Conservation (phyloP, 495 filamentous ascomycete genomes). For the Hamigera avellanea region DNA sequence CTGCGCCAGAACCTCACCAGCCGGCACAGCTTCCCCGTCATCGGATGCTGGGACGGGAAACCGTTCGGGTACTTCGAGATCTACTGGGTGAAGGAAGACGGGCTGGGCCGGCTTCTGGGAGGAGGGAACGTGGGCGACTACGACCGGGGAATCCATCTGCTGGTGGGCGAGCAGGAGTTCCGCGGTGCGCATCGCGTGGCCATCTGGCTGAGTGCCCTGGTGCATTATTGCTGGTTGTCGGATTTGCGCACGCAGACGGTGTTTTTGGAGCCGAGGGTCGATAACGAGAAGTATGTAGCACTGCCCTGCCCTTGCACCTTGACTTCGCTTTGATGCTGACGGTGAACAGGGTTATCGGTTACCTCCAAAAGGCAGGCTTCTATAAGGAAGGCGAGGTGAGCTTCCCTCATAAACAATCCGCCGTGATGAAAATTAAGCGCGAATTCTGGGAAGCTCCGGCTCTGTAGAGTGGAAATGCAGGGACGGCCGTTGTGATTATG, state of each 20-base stretch:
- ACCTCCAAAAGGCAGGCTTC: slow-evolving; percentile 67
- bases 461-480: slow-evolving; percentile 33
- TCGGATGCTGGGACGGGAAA: slow-evolving; percentile 88
- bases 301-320: neutral
- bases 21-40: slow-evolving; percentile 75
- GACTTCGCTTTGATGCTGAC: slow-evolving; percentile 3
- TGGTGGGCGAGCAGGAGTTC: slow-evolving; percentile 90
- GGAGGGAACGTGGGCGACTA: slow-evolving; percentile 52
- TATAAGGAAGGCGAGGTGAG: slow-evolving; percentile 78
- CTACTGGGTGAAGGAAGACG: slow-evolving; percentile 97
- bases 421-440: slow-evolving; percentile 69
- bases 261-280: slow-evolving; percentile 79
- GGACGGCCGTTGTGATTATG: too few species aligned
- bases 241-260: slow-evolving; percentile 76
- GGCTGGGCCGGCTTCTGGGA: slow-evolving; percentile 53
- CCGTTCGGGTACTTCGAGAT: slow-evolving; percentile 98
- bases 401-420: slow-evolving; percentile 89
- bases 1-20: slow-evolving; percentile 50
- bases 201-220: slow-evolving; percentile 72
- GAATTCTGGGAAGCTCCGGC: slow-evolving; percentile 78
- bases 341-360: slow-evolving; percentile 61
- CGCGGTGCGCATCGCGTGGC: slow-evolving; percentile 62
- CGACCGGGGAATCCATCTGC: slow-evolving; percentile 77
- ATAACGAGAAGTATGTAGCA: slow-evolving; percentile 65
- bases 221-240: slow-evolving; percentile 70